Evolutionary conservation across 2,329 filamentous ascomycete species (phyloP), one percentile per base, ranked within the genome.

Genomic region (Xylaria sp.): DNA sequence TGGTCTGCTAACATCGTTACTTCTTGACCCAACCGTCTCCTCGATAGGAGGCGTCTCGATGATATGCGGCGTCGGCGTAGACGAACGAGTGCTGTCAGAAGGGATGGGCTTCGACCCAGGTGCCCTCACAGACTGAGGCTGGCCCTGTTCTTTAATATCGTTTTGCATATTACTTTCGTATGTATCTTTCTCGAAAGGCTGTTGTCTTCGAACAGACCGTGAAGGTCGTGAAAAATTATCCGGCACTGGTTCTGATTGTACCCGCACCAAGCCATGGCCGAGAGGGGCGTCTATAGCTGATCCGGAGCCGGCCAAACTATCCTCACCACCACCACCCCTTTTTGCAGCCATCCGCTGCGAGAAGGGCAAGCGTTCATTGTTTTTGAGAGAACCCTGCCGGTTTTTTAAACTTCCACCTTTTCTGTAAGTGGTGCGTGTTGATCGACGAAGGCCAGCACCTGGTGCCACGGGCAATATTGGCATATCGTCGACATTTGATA

Each of bases 391-490:
- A 59, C 91, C 81, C 67, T 87, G 91, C 69, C 93, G 83, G 75
- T 98, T 97, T 43, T 91, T 94, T 64, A 97, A 76, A 78, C 93
- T 97, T 33, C 93, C 93, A 60, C 91, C 83, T 70, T 87, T 92
- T 70, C 93, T 84, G 75, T 98, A 98, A 25, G 91, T 94, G 4
- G 95, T 99, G 56, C 92, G 86, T 19, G 93, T 99, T 11, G 95
- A 97, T 64, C 95, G 87, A 69, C 95, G 90, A 49, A 99, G 79
- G 31, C 92, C 91, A 75, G 90, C 87, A 3, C 92, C 92, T 1
- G 88, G 87, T 19, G 90, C 87, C 59, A 90, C 85, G 1, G 93
- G 91, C 41, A 98, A 79, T 65, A 98, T 97, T 6, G 93, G 93
- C 79, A 90, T 89, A 73, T 98, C 94, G 40, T 92, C 91, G 68